Percentiles rank a stretch among this genome's conserved stretches.
Evolutionary conservation across 768 basidiomycete species (phyloP).

Genomic region (Myochromella boudieri): DNA sequence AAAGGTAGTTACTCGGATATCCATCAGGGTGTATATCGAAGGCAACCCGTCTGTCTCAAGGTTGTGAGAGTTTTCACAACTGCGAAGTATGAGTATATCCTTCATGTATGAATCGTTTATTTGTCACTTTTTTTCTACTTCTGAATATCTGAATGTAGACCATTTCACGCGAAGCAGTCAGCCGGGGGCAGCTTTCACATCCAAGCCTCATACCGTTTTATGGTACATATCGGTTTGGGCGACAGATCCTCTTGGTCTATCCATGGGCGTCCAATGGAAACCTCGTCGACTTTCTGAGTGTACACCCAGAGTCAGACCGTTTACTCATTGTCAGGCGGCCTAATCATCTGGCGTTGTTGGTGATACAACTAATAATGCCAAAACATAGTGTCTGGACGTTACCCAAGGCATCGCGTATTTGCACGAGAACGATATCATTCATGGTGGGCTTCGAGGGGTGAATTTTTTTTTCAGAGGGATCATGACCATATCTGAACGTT

Average conservation of each 20-base stretch:
- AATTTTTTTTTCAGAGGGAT: conserved; percentile 2
- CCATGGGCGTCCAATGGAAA: conserved; percentile 22
- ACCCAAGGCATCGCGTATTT: conserved; percentile 30
- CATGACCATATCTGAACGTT: too few species aligned
- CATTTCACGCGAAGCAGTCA: too few species aligned
- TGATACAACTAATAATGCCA: not conserved
- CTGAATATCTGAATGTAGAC: too few species aligned
- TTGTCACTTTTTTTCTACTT: not conserved
- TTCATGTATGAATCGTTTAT: not conserved
- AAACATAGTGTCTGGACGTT: conserved; percentile 29
- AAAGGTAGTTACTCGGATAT: conserved; percentile 11
- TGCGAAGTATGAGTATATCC: not conserved
- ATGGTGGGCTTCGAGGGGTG: conserved; percentile 47
- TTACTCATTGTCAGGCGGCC: conserved; percentile 11
- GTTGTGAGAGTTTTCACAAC: conserved; percentile 1
- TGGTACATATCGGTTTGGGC: too few species aligned
- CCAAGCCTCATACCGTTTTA: too few species aligned
- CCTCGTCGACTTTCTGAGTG: conserved; percentile 13
- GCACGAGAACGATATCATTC: conserved; percentile 34
- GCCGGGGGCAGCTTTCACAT: too few species aligned
- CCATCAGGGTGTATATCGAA: not conserved
- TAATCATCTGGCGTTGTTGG: not conserved
- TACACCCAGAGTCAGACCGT: conserved; percentile 7
- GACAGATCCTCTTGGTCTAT: too few species aligned
- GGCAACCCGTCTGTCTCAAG: conserved; percentile 8